phyloP scores from a whole-genome alignment of 345 rosid species.

The Eucalyptus cloeziana region DNA sequence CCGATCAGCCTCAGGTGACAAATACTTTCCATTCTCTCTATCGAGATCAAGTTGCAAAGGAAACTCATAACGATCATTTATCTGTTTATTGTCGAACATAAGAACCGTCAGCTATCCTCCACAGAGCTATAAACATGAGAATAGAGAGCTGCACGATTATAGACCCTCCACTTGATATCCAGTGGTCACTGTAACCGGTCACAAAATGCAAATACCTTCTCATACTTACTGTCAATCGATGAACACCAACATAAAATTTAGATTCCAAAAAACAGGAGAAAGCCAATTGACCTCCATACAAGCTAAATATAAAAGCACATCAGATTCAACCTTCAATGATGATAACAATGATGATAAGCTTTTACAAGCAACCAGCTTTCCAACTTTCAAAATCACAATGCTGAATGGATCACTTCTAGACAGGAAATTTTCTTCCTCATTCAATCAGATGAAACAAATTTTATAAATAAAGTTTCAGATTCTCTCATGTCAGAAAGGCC shows the following conservation, averaged over 20 bases:
- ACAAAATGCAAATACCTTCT: neutral
- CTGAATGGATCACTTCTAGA: neutral
- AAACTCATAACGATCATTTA: conserved; percentile 42
- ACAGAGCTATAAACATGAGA: neutral
- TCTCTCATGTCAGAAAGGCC: neutral
- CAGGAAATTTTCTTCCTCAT: neutral
- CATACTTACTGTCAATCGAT: neutral
- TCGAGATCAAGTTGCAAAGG: conserved; percentile 48
- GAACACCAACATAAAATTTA: neutral
- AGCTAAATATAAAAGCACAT: neutral
- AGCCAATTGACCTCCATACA: neutral
- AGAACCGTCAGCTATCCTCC: neutral
- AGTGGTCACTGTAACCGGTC: neutral
- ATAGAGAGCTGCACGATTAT: neutral
- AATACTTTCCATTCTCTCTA: conserved; percentile 28
- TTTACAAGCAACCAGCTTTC: neutral
- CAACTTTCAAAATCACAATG: neutral
- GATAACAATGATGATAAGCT: neutral
- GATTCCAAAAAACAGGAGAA: neutral
- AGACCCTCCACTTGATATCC: neutral
- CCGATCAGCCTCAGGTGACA: conserved; percentile 34
- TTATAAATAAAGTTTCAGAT: neutral
- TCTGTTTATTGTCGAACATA: conserved; percentile 2
- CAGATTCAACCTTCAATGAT: neutral
- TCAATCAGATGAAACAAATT: neutral